phyloP scores from a whole-genome alignment of 352 stramenopile genomes.

The Phytopythium ostracodes region DNA sequence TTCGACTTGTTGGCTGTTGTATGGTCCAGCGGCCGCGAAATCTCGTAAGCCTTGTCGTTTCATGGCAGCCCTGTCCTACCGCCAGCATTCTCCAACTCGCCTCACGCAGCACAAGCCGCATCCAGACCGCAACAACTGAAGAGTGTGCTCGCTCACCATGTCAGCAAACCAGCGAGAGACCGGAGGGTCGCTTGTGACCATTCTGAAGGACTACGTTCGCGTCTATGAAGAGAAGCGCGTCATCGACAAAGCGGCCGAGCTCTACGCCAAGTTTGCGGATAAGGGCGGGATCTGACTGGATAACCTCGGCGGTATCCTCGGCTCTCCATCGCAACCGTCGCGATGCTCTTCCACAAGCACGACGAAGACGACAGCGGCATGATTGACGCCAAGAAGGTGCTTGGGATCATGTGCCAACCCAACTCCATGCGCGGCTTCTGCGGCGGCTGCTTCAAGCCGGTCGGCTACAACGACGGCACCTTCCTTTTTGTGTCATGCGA shows the following conservation, averaged over 20 bases:
- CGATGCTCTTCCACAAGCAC: background rate
- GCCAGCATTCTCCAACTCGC: background rate
- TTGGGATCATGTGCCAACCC: background rate
- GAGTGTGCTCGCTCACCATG: background rate
- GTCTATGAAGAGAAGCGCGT: conserved; percentile 1
- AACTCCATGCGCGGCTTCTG: background rate
- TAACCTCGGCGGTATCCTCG: background rate
- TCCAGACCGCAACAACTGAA: background rate
- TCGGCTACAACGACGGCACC: background rate
- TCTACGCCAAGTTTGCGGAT: background rate
- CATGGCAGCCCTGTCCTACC: no score
- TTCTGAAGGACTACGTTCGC: background rate
- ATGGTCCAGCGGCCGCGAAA: no score
- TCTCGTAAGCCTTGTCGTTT: no score
- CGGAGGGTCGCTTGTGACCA: background rate
- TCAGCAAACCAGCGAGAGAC: background rate
- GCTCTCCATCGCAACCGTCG: background rate
- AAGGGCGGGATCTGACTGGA: background rate
- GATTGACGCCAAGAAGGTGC: background rate
- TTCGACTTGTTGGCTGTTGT: no score
- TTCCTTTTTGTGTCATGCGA: background rate
- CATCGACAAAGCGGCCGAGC: background rate
- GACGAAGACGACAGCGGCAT: background rate
- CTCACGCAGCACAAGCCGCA: background rate
- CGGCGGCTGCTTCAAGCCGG: background rate